Conservation (phyloP, 2,329 filamentous ascomycete species). For the Trichoderma lentiforme region DNA sequence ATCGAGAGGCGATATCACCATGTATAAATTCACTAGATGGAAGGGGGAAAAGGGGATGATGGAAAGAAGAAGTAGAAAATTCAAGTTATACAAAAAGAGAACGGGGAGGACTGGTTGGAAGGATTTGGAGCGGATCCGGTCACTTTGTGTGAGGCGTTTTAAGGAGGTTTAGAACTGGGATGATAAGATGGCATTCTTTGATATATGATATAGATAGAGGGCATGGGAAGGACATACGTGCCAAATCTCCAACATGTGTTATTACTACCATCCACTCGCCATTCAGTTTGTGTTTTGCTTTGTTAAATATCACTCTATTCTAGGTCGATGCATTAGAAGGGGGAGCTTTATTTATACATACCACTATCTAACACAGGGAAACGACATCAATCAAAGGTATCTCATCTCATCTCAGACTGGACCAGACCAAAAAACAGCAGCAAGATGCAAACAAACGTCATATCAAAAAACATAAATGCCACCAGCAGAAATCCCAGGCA, state of each 20-base stretch:
- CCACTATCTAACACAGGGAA: not conserved
- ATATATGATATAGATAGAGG: conserved; percentile 26
- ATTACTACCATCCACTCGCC: conserved; percentile 13
- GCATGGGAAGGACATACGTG: conserved; percentile 23
- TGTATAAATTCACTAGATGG: conserved; percentile 10
- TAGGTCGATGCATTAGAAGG: not conserved
- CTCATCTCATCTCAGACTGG: not conserved
- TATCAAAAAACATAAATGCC: not conserved
- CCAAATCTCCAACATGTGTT: conserved; percentile 26
- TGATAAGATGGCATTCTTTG: conserved; percentile 22
- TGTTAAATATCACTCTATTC: not conserved
- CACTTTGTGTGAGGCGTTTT: conserved; percentile 15
- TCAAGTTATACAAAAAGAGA: conserved; percentile 25
- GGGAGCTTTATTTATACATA: not conserved
- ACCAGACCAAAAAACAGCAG: not conserved
- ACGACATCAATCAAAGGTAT: not conserved
- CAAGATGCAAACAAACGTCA: not conserved
- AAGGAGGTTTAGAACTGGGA: conserved; percentile 25
- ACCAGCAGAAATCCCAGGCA: not conserved
- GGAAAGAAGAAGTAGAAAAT: conserved; percentile 7
- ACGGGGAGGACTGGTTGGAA: conserved; percentile 20
- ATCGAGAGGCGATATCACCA: not conserved
- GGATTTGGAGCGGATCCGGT: not conserved
- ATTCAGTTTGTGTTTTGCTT: not conserved
- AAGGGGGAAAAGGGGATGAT: not conserved